A percentile compares a stretch with the other conserved stretches of the same genome.
Conservation (phyloP, 106 monocot genomes). For the Xerophyta viscosa region DNA sequence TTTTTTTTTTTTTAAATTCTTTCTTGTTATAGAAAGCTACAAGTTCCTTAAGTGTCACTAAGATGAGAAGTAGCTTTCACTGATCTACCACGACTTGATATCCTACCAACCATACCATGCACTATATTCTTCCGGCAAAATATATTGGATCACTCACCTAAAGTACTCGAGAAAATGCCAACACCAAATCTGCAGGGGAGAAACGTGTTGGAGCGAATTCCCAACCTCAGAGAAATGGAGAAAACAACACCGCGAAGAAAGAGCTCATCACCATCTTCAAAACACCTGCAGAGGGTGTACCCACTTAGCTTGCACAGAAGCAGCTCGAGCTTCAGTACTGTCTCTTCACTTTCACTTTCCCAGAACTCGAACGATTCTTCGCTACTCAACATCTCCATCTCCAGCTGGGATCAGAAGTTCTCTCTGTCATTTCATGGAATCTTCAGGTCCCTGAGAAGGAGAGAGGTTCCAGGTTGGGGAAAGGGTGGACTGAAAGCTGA, state of each 20-base stretch:
- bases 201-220: conserved; percentile 31
- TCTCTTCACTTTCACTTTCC: conserved; percentile 57
- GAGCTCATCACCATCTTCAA: conserved; percentile 16
- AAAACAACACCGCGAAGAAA: conserved; percentile 15
- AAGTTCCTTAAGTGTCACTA: too few species aligned
- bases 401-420: conserved; percentile 57
- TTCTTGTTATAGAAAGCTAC: too few species aligned
- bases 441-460: conserved; percentile 37
- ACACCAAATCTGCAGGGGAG: too few species aligned
- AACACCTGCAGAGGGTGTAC: conserved; percentile 36
- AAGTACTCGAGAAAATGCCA: too few species aligned
- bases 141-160: too few species aligned
- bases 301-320: conserved; percentile 46
- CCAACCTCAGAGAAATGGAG: conserved; percentile 14
- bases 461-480: conserved; percentile 1
- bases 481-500: conserved; percentile 3
- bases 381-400: conserved; percentile 44
- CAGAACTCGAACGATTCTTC: conserved; percentile 67
- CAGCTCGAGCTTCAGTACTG: conserved; percentile 31
- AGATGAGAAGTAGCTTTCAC: too few species aligned
- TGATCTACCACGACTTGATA: too few species aligned
- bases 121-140: too few species aligned
- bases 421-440: conserved; percentile 22
- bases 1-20: too few species aligned
- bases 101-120: too few species aligned